Evolutionary conservation across 257 asterid genomes (phyloP).

Genomic region (Petunia secreta): DNA sequence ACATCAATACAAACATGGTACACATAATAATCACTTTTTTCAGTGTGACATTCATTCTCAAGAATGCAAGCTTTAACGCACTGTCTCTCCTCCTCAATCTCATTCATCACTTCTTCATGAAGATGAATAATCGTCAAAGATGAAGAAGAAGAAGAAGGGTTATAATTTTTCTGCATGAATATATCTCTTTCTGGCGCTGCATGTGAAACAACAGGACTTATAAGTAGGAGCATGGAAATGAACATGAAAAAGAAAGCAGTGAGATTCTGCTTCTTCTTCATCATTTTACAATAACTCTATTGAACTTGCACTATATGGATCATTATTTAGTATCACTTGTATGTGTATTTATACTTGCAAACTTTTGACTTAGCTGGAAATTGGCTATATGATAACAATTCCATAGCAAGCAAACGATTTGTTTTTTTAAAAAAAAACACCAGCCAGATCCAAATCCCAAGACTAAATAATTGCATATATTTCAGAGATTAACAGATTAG

Average conservation of each 20-base stretch:
- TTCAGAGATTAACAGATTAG: not conserved
- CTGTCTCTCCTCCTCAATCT: not conserved
- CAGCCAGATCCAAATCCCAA: not conserved
- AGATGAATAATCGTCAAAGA: not conserved
- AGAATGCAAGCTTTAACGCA: slow-evolving; percentile 9
- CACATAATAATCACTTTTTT: slow-evolving; percentile 12
- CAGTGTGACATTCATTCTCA: slow-evolving; percentile 14
- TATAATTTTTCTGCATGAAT: no score
- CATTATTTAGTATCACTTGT: not conserved
- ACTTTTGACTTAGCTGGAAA: not conserved
- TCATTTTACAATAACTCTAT: not conserved
- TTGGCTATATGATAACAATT: not conserved
- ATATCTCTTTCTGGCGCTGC: no score
- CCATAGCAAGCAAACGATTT: slow-evolving; percentile 12
- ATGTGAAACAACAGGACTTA: no score
- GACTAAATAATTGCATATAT: not conserved
- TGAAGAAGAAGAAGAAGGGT: not conserved
- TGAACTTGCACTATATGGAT: not conserved
- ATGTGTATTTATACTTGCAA: slow-evolving; percentile 20
- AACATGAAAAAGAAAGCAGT: not conserved
- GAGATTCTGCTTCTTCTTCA: not conserved
- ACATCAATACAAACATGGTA: slow-evolving; percentile 11
- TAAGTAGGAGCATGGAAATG: not conserved
- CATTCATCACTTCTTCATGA: not conserved
- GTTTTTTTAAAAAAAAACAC: not conserved